phyloP scores from a whole-genome alignment of 1,284 basidiomycete species.

The Polyporus tsugae region DNA sequence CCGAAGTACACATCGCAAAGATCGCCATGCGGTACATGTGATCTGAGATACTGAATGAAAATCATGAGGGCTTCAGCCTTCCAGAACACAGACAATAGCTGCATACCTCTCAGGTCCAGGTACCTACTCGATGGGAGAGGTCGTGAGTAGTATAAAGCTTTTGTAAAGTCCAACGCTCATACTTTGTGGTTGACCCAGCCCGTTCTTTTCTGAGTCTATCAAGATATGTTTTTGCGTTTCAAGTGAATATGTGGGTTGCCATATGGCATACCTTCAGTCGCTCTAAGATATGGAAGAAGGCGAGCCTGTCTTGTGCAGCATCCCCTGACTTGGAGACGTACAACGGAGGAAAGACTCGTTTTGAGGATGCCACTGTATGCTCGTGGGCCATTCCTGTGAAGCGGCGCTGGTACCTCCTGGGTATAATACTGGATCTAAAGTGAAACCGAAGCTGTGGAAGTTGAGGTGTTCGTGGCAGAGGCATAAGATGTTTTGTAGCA shows the following conservation, averaged over 20 bases:
- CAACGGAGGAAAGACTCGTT: conserved; percentile 58
- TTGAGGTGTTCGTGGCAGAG: not conserved
- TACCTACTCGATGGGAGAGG: conserved; percentile 56
- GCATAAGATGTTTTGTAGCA: not conserved
- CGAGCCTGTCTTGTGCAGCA: conserved; percentile 72
- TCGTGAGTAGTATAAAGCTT: conserved; percentile 8
- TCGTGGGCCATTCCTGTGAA: not conserved
- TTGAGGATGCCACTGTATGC: conserved; percentile 11
- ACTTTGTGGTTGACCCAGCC: conserved; percentile 91
- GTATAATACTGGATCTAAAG: not conserved
- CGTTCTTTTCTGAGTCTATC: conserved; percentile 91
- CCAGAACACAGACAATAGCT: not conserved
- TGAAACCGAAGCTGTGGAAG: not conserved
- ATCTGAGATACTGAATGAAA: conserved; percentile 81
- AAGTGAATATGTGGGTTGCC: not conserved
- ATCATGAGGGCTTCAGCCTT: conserved; percentile 7
- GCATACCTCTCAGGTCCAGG: conserved; percentile 79
- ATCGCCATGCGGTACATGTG: conserved; percentile 99
- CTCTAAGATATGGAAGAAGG: conserved; percentile 90
- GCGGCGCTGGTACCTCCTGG: not conserved
- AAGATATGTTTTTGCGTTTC: not conserved
- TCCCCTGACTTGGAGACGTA: conserved; percentile 64
- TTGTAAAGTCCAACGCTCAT: conserved; percentile 33
- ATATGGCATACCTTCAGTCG: conserved; percentile 74
- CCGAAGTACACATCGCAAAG: conserved; percentile 85